Conservation (phyloP, 129 eudicot genomes). For the Flaveria sonorensis region DNA sequence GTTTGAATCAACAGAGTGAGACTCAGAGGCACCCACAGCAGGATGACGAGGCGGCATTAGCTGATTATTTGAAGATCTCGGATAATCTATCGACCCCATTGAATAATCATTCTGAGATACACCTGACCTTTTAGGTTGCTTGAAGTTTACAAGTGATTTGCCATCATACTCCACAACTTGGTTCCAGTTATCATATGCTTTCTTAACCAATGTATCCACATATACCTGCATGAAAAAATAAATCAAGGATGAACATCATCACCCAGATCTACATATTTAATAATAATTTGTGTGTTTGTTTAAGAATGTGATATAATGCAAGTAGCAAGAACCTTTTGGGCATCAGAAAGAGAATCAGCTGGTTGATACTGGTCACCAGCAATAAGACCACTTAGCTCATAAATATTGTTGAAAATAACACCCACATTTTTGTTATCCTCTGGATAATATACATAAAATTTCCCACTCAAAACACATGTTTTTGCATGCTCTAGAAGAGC, state of each 20-base stretch:
- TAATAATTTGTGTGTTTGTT: background rate
- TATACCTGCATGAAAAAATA: constrained; percentile 46
- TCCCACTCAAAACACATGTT: constrained; percentile 83
- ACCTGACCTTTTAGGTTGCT: constrained; percentile 57
- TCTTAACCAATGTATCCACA: constrained; percentile 78
- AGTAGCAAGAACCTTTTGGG: constrained; percentile 60
- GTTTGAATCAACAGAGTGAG: constrained; percentile 49
- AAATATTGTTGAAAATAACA: constrained; percentile 81
- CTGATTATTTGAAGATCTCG: constrained; percentile 55
- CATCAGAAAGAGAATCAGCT: constrained; percentile 75
- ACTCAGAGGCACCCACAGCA: constrained; percentile 46
- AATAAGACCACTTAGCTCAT: constrained; percentile 82
- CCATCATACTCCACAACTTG: constrained; percentile 95
- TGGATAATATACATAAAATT: constrained; percentile 67
- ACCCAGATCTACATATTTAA: background rate
- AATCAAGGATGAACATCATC: background rate
- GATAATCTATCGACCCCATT: constrained; percentile 50
- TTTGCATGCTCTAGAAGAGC: constrained; percentile 84
- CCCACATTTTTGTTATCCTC: constrained; percentile 73
- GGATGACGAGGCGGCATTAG: constrained; percentile 46
- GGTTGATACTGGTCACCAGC: constrained; percentile 64
- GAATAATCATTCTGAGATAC: constrained; percentile 49
- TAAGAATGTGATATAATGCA: constrained; percentile 7
- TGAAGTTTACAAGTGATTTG: constrained; percentile 61
- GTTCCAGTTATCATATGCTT: constrained; percentile 88